These are phyloP conservation scores for Ulmus americana DNA, from an alignment of 331 rosid genomes.

Conservation along the genomic window DNA sequence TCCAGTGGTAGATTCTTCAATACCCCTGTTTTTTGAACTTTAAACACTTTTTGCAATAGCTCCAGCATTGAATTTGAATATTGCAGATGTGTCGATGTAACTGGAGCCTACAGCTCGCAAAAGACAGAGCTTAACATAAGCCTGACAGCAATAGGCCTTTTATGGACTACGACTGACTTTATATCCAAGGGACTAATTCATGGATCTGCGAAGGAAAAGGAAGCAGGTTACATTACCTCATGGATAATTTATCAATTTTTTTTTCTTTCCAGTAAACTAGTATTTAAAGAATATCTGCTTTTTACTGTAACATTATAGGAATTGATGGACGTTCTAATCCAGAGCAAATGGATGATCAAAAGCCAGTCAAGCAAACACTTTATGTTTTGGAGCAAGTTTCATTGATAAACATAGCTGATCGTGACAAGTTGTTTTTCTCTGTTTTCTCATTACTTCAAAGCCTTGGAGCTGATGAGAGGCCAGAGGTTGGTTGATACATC, in stretches of 20 bases:
- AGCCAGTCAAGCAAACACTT: conserved; percentile 30
- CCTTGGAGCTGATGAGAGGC: conserved; percentile 97
- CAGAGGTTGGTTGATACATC: conserved; percentile 55
- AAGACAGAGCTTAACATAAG: conserved; percentile 95
- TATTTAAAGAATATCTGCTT: not conserved
- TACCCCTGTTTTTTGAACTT: not conserved
- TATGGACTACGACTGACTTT: conserved; percentile 95
- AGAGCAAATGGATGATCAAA: conserved; percentile 39
- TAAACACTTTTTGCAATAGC: conserved; percentile 1
- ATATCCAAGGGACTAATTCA: conserved; percentile 70
- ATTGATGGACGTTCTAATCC: conserved; percentile 33
- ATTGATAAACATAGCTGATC: conserved; percentile 41
- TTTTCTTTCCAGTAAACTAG: not conserved
- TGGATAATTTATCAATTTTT: conserved; percentile 11
- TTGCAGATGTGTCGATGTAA: conserved; percentile 86
- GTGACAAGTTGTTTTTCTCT: conserved; percentile 63
- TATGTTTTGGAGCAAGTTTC: conserved; percentile 37
- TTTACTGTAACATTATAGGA: conserved; percentile 25
- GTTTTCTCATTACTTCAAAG: conserved; percentile 83
- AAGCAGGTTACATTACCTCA: conserved; percentile 45
- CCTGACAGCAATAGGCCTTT: conserved; percentile 83
- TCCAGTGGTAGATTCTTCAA: not conserved
- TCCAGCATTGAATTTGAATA: conserved; percentile 25
- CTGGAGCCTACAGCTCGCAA: conserved; percentile 94
- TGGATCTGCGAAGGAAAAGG: conserved; percentile 49